phyloP scores from a whole-genome alignment of 306 rosid genomes.

The Quercus gilva region DNA sequence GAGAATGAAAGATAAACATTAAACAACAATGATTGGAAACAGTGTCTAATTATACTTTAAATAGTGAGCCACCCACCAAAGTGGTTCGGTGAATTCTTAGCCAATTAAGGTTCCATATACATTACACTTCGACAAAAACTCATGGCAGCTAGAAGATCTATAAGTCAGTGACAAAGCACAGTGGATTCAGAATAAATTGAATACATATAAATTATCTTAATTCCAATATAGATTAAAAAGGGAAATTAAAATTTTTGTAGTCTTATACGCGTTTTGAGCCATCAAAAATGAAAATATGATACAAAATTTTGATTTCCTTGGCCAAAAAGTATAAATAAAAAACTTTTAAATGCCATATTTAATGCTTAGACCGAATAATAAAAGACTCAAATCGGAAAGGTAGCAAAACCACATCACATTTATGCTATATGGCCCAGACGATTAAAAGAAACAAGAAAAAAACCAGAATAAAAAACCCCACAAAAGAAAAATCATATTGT shows the following conservation, averaged over 20 bases:
- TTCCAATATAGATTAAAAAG: too few species aligned
- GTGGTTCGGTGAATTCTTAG: background rate
- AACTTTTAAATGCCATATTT: background rate
- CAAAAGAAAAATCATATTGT: too few species aligned
- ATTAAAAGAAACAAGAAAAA: too few species aligned
- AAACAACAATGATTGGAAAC: conserved; percentile 31
- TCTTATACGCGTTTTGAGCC: background rate
- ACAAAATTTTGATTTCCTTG: too few species aligned
- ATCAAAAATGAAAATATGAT: background rate
- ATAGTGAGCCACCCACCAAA: background rate
- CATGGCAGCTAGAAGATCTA: background rate
- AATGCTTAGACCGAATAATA: background rate
- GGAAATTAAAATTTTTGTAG: too few species aligned
- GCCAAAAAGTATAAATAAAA: background rate
- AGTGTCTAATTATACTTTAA: background rate
- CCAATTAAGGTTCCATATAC: background rate
- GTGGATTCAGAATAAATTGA: background rate
- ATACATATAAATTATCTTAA: too few species aligned
- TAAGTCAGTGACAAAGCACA: background rate
- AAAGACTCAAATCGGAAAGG: background rate
- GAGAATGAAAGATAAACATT: background rate
- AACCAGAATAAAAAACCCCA: too few species aligned
- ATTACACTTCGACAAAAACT: background rate
- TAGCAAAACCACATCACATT: too few species aligned
- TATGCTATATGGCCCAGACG: too few species aligned